These are phyloP conservation scores for Tolypocladium sp. DNA, from an alignment of 2,329 filamentous ascomycete genomes.

Conservation along the genomic window DNA sequence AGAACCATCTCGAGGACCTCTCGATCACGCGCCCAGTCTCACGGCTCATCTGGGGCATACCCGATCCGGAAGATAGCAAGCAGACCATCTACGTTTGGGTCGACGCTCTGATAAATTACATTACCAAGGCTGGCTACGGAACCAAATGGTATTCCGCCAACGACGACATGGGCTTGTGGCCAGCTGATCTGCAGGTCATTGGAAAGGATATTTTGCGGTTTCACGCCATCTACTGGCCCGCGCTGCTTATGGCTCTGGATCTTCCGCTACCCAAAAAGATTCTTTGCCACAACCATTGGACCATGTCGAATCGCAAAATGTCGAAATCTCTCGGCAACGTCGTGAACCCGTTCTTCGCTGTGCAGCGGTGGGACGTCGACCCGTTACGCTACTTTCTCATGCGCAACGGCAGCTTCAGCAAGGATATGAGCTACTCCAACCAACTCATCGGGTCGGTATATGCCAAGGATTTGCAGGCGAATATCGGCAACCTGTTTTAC, in stretches of 20 bases:
- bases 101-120: conserved; percentile 89
- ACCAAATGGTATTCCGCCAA: conserved; percentile 53
- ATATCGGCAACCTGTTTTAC: conserved; percentile 71
- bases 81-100: conserved; percentile 99
- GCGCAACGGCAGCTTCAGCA: conserved; percentile 63
- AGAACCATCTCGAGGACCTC: conserved; percentile 71
- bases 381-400: conserved; percentile 84
- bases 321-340: conserved; percentile 93
- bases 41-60: conserved; percentile 79
- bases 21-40: conserved; percentile 77
- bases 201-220: conserved; percentile 96
- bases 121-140: conserved; percentile 74
- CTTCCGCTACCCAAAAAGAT: conserved; percentile 71
- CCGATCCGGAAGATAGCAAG: conserved; percentile 69
- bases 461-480: conserved; percentile 66
- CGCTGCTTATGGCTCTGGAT: conserved; percentile 81
- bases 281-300: conserved; percentile 92
- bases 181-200: conserved; percentile 83
- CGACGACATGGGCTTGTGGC: conserved; percentile 64
- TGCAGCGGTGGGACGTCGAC: conserved; percentile 83
- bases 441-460: conserved; percentile 64
- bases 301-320: conserved; percentile 86
- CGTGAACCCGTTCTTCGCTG: conserved; percentile 85
- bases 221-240: conserved; percentile 97
- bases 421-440: conserved; percentile 84